Evolutionary conservation across 345 rosid species (phyloP).

Genomic region (Linum trigynum): DNA sequence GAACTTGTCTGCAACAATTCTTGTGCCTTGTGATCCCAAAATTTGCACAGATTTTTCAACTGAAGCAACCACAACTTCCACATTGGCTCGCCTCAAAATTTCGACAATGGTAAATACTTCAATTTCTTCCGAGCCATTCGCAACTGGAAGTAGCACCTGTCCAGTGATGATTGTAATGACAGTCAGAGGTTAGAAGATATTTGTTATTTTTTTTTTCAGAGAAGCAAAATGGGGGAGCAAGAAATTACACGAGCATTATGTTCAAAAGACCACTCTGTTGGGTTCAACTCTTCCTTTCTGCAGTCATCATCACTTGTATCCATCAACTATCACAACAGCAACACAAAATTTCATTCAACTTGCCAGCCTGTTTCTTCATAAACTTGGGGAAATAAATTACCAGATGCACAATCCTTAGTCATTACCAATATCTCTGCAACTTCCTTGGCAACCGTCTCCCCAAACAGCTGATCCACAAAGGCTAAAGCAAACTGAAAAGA

Average conservation of each 20-base stretch:
- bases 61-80: constrained; percentile 76
- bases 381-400: neutral
- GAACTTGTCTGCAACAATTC: constrained; percentile 69
- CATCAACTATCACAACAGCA: constrained; percentile 39
- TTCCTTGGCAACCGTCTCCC: constrained; percentile 58
- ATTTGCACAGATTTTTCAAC: constrained; percentile 53
- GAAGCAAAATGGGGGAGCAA: constrained; percentile 2
- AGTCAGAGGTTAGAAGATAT: constrained; percentile 1
- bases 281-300: constrained; percentile 60
- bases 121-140: constrained; percentile 77
- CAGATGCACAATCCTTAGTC: constrained; percentile 3
- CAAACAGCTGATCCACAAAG: constrained; percentile 71
- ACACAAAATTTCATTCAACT: neutral
- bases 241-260: constrained; percentile 59
- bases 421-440: constrained; percentile 57
- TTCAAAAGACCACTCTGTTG: constrained; percentile 61
- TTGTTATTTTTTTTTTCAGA: neutral
- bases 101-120: constrained; percentile 66
- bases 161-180: constrained; percentile 9
- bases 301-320: constrained; percentile 27
- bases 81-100: constrained; percentile 72
- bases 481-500: constrained; percentile 71
- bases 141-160: constrained; percentile 80
- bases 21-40: constrained; percentile 59
- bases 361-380: neutral